A percentile compares a stretch with the other conserved stretches of the same genome.
Conservation (phyloP, 805 yeast species). For the Lachancea dasiensis region DNA sequence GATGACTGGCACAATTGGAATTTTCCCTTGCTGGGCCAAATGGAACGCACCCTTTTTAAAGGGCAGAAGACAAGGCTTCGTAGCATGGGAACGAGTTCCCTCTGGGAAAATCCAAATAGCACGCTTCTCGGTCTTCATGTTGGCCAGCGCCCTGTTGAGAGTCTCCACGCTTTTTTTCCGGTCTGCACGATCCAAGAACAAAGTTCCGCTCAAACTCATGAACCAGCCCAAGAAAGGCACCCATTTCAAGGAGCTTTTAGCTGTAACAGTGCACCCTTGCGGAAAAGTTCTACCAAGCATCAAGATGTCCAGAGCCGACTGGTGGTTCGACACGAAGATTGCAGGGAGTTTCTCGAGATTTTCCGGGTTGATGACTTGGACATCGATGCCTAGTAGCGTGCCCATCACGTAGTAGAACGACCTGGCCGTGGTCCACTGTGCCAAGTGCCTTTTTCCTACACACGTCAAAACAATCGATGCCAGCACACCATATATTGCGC, state of each 20-base stretch:
- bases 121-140: constrained; percentile 57
- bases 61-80: constrained; percentile 65
- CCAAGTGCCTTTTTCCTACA: constrained; percentile 67
- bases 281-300: constrained; percentile 82
- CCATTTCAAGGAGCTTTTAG: constrained; percentile 76
- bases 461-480: constrained; percentile 64
- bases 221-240: constrained; percentile 96
- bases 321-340: constrained; percentile 82
- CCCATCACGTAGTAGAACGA: constrained; percentile 64
- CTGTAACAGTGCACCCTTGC: constrained; percentile 83
- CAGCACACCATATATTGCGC: constrained; percentile 71
- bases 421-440: constrained; percentile 88
- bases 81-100: constrained; percentile 85
- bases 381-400: constrained; percentile 57
- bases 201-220: constrained; percentile 85
- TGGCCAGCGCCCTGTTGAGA: constrained; percentile 60
- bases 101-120: constrained; percentile 92
- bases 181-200: constrained; percentile 79
- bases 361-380: constrained; percentile 63
- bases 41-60: constrained; percentile 98
- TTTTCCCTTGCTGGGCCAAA: constrained; percentile 84
- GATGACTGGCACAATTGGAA: constrained; percentile 85
- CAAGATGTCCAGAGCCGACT: constrained; percentile 78
- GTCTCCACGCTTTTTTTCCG: constrained; percentile 71
- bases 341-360: constrained; percentile 60